Evolutionary conservation across 768 basidiomycete genomes (phyloP), one percentile per base, ranked within the genome.

Genomic region (Xerocomus brunneocitrinus): DNA sequence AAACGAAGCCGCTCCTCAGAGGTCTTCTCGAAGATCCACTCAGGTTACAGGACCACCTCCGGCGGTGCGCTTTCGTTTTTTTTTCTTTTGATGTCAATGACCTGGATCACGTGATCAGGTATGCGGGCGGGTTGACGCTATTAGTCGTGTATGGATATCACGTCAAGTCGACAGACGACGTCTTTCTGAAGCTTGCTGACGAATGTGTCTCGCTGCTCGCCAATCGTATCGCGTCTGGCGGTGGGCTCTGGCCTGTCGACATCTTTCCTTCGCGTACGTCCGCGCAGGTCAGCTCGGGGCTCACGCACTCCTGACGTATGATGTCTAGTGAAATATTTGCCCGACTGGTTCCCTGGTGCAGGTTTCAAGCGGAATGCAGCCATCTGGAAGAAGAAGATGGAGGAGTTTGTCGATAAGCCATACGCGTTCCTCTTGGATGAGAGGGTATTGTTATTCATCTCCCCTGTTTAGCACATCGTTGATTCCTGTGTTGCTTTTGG

Each of bases 261-360:
- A 50, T 72, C 40, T 65, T 79, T 53, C 72, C 72, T 38, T 59
- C 49, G 22, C 31, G 72, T 75, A 49, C 49, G 71, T 68, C 16
- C 4, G 46, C 8, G 3, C 31, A 10, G 5, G 4, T 19, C 32
- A 3, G 12, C 25, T 14, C 6, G 12, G n/a, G n/a, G 27, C 2
- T 12, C 4, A 3, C 4, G 8, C 27, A 16, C 16, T 14, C 5
- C 34, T 65, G 47, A 59, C 19, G 13, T 14, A 35, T 27, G n/a
- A 8, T 13, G 41, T 36, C 8, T 60, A 67, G 74, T 89, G 59
- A 77, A 75, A 61, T 64, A 79, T 58, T 62, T 89, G 27, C 89
- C 89, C 0, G 61, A 64, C 41, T 89, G 85, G 83, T 70, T 80
- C 44, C 89, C 89, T 22, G 86, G 86, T 10, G 76, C 81, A 5